Conservation (phyloP, 2,329 filamentous ascomycete genomes). For the Chrysoporthe puriensis region DNA sequence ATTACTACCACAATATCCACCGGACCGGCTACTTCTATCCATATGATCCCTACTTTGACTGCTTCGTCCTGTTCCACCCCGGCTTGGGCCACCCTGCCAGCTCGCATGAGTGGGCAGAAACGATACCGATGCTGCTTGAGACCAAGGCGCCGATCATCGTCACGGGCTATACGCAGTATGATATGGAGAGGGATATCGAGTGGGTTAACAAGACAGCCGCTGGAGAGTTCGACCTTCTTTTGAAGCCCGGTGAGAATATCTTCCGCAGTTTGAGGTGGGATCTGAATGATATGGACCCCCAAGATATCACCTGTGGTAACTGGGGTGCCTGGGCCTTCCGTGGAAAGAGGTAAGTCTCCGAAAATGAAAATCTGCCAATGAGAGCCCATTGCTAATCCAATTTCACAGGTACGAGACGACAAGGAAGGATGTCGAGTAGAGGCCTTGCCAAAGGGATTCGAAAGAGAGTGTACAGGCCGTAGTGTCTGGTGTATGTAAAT, state of each 20-base stretch:
- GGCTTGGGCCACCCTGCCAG: conserved; percentile 93
- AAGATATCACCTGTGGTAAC: conserved; percentile 93
- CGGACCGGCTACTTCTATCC: conserved; percentile 88
- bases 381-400: conserved; percentile 38
- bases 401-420: conserved; percentile 64
- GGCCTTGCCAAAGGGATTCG: neutral
- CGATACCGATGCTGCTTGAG: conserved; percentile 84
- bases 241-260: conserved; percentile 90
- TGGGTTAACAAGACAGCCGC: conserved; percentile 85
- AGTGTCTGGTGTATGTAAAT: neutral
- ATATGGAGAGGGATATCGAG: conserved; percentile 89
- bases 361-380: neutral
- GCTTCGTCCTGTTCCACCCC: conserved; percentile 95
- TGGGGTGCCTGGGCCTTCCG: conserved; percentile 98
- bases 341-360: conserved; percentile 79
- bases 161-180: conserved; percentile 93
- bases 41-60: conserved; percentile 98
- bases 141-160: conserved; percentile 94
- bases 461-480: neutral
- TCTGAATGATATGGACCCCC: conserved; percentile 90
- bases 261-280: conserved; percentile 97
- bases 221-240: conserved; percentile 88
- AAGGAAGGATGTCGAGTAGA: conserved; percentile 48
- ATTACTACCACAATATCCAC: conserved; percentile 97
- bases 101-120: conserved; percentile 92